Conservation (phyloP, 805 yeast genomes). For the Candida manassasensis region DNA sequence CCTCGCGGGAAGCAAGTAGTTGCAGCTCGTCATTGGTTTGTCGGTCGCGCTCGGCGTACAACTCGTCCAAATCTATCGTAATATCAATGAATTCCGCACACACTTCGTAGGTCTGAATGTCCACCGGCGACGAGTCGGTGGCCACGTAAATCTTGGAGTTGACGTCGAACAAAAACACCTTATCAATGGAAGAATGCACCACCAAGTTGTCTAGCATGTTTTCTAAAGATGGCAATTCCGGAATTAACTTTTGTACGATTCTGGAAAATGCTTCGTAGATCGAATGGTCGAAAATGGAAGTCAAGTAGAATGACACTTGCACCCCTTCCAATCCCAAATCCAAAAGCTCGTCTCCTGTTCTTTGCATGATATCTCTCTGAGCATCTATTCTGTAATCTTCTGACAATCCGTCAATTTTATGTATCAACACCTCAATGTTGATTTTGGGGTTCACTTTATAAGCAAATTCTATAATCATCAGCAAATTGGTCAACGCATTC, state of each 20-base stretch:
- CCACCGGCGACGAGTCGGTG: slow-evolving; percentile 94
- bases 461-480: slow-evolving; percentile 84
- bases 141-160: slow-evolving; percentile 93
- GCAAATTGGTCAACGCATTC: slow-evolving; percentile 83
- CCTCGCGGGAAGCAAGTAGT: slow-evolving; percentile 16
- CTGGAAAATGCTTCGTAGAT: slow-evolving; percentile 93
- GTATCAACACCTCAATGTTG: slow-evolving; percentile 88
- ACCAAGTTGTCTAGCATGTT: slow-evolving; percentile 84
- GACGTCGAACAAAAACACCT: slow-evolving; percentile 87
- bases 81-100: slow-evolving; percentile 97
- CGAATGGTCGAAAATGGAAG: slow-evolving; percentile 93
- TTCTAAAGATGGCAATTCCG: slow-evolving; percentile 84
- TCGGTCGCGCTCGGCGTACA: slow-evolving; percentile 40
- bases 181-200: slow-evolving; percentile 85
- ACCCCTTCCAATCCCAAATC: slow-evolving; percentile 90
- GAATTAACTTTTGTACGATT: slow-evolving; percentile 85
- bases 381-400: slow-evolving; percentile 94
- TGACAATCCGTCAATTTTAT: slow-evolving; percentile 90
- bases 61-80: slow-evolving; percentile 78
- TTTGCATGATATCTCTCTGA: slow-evolving; percentile 92
- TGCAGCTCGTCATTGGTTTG: slow-evolving; percentile 4
- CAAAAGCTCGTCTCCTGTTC: slow-evolving; percentile 87
- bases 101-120: slow-evolving; percentile 90
- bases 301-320: slow-evolving; percentile 83
- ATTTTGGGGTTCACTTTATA: slow-evolving; percentile 77